Conservation (phyloP, 2,329 filamentous ascomycete species). For the Mariannaea sp. region DNA sequence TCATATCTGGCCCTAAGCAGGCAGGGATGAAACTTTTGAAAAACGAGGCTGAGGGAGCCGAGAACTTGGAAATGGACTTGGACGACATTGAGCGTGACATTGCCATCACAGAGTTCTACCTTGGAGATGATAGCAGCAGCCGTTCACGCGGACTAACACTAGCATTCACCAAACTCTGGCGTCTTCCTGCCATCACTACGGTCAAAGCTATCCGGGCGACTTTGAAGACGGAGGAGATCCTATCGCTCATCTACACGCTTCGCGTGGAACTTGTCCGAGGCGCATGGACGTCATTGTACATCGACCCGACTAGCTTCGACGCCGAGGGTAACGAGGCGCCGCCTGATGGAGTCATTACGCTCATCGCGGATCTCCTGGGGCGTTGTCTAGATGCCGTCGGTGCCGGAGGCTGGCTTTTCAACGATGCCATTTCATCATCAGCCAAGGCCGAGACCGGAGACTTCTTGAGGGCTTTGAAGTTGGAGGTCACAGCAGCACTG, state of each 20-base stretch:
- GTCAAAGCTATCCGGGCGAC: constrained; percentile 66
- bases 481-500: constrained; percentile 72
- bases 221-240: constrained; percentile 69
- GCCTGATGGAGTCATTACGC: constrained; percentile 69
- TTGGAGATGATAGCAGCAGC: constrained; percentile 66
- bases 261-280: constrained; percentile 75
- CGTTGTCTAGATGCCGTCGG: constrained; percentile 78
- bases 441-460: constrained; percentile 62
- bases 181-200: constrained; percentile 64
- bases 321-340: constrained; percentile 49
- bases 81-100: constrained; percentile 68
- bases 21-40: constrained; percentile 41
- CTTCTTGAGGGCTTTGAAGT: constrained; percentile 67
- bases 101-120: constrained; percentile 68
- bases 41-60: constrained; percentile 37
- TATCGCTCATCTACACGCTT: constrained; percentile 73
- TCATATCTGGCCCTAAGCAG: constrained; percentile 52
- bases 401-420: constrained; percentile 73
- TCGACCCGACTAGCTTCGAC: constrained; percentile 60
- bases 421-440: constrained; percentile 58
- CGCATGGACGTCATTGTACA: constrained; percentile 75
- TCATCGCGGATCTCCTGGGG: constrained; percentile 73
- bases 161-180: constrained; percentile 71
- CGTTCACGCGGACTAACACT: constrained; percentile 68
- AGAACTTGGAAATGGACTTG: constrained; percentile 57